phyloP scores from a whole-genome alignment of 352 stramenopile species.

The Stephanocyclus meneghinianus region DNA sequence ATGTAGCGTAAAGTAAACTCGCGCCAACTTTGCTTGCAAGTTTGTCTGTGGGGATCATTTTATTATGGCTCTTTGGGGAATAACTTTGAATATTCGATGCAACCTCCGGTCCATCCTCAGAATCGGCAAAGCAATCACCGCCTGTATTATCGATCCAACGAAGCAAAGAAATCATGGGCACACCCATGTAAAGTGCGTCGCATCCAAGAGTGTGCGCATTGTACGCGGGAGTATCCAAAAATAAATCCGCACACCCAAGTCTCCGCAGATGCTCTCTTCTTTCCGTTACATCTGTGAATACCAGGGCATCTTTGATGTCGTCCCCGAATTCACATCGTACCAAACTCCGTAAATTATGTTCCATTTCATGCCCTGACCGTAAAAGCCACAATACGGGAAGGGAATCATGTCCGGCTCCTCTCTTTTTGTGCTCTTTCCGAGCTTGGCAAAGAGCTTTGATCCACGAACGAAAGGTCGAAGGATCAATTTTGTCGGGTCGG shows the following conservation, averaged over 20 bases:
- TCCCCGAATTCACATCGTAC: constrained; percentile 39
- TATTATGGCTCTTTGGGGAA: constrained; percentile 11
- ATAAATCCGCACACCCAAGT: constrained; percentile 86
- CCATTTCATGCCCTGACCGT: constrained; percentile 52
- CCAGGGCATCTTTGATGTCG: constrained; percentile 30
- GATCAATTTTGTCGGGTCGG: constrained; percentile 93
- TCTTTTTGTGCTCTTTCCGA: constrained; percentile 18
- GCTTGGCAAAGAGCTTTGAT: constrained; percentile 50
- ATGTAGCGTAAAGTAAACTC: constrained; percentile 54
- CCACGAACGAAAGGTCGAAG: constrained; percentile 88
- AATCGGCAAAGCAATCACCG: neutral
- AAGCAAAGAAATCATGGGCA: constrained; percentile 89
- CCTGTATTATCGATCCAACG: constrained; percentile 11
- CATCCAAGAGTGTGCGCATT: constrained; percentile 93
- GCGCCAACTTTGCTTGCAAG: constrained; percentile 66
- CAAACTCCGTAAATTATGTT: constrained; percentile 50
- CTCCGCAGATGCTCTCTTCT: constrained; percentile 83
- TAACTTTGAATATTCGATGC: constrained; percentile 7
- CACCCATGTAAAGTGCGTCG: constrained; percentile 87
- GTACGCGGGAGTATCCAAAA: constrained; percentile 94
- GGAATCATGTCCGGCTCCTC: neutral
- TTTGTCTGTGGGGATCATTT: constrained; percentile 40
- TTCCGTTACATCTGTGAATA: constrained; percentile 51
- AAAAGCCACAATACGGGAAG: constrained; percentile 53
- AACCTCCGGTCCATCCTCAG: neutral